A percentile compares a stretch with the other conserved stretches of the same genome.
Evolutionary conservation across 2,329 filamentous ascomycete species (phyloP).

Genomic region (Rhinocladiella similis): DNA sequence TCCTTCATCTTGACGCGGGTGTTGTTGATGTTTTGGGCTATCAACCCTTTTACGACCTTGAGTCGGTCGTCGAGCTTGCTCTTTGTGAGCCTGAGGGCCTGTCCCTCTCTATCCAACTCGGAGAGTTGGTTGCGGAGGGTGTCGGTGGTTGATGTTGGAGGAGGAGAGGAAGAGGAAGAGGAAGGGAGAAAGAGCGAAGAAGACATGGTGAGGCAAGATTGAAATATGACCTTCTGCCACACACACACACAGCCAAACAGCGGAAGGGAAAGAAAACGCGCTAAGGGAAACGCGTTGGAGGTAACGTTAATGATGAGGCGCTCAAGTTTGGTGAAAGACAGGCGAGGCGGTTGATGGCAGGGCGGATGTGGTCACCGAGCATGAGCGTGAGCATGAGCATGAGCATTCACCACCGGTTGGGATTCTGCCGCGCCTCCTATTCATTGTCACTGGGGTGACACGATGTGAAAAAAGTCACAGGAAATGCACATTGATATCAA

Average conservation of each 20-base stretch:
- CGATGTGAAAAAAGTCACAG: too few relatives aligned
- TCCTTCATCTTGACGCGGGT: slow-evolving; percentile 15
- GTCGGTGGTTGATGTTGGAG: neutral
- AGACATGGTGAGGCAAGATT: neutral
- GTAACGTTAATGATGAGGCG: neutral
- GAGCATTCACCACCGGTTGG: neutral
- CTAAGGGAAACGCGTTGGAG: neutral
- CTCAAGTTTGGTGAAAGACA: neutral
- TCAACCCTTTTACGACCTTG: neutral
- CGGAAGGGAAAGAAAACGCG: neutral
- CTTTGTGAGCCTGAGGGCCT: slow-evolving; percentile 4
- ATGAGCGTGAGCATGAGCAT: neutral
- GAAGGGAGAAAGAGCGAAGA: neutral
- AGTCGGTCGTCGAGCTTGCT: neutral
- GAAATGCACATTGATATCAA: too few relatives aligned
- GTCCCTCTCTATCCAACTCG: neutral
- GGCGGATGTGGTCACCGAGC: neutral
- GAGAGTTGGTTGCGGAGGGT: slow-evolving; percentile 10
- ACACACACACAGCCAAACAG: too few relatives aligned
- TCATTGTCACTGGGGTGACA: neutral
- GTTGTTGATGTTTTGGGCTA: slow-evolving; percentile 9
- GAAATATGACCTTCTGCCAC: neutral
- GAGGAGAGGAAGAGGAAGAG: neutral
- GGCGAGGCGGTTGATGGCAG: neutral
- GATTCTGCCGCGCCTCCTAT: neutral